Base-by-base conservation (phyloP, 2,329 filamentous ascomycete species). In the Pleoardoris graminearum region DNA sequence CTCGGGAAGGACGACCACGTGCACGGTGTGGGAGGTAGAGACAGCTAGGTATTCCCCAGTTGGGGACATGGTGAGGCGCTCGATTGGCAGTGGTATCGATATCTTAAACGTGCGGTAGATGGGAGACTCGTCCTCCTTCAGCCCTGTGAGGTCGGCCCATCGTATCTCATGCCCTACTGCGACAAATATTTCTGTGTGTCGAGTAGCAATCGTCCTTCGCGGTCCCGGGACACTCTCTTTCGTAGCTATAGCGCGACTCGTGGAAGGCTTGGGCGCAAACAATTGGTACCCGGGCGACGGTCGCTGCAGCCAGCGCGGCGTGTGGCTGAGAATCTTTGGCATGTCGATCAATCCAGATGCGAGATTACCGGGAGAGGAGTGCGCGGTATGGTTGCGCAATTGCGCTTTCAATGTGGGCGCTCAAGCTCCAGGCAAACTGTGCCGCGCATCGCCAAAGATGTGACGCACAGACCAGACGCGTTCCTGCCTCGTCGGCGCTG, bases 121-220 rank as follows among this genome's bases (percentile, higher is more conserved):
- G 8, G 68, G 62, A 36, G 62, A 51, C 19, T 50, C 42, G 51
- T 57, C 65, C 50, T 85, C 89, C 77, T 95, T 96, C 66, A 97
- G 73, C 53, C 87, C 84, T 46, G 85, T 84, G 50, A 99, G 76
- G 74, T 96, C 90, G 8, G 89, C 87, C 91, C 94, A 99, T 72
- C 92, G 83, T 55, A 99, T 88, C 73, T 97, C 90, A 63, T 88
- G 92, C 43, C 92, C 92, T 35, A 89, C 86, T 17, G 91, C 92
- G 11, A 91, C 86, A 69, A 97, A 97, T 8, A 97, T 79, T 67
- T 99, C 92, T 1, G 89, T 91, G 14, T 89, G 91, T 53, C 93
- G 82, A 44, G 84, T 85, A 8, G 91, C 92, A 64, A 97, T 87
- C 0, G 86, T 91, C 58, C 77, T 78, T 17, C 70, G 74, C 1